Percentiles rank a stretch among this genome's conserved stretches.
Evolutionary conservation across 257 asterid species (phyloP).

Genomic region (Gentiana macrophylla): DNA sequence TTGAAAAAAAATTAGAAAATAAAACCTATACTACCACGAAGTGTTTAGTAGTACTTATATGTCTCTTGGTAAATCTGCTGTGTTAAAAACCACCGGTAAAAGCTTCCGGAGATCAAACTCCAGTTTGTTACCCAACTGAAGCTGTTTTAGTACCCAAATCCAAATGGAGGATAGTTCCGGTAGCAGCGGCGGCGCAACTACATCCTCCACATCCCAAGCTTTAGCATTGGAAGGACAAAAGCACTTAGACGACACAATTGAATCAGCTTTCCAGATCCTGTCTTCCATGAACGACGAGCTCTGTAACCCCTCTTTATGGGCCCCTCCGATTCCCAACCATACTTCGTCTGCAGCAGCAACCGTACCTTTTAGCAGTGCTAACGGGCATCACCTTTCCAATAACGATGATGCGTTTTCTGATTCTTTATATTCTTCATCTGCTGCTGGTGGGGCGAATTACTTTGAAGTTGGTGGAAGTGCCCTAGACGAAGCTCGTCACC

Average conservation of each 20-base stretch:
- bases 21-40: too few species aligned
- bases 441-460: slow-evolving; percentile 29
- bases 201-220: slow-evolving; percentile 30
- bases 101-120: too few species aligned
- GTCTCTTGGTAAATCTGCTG: too few species aligned
- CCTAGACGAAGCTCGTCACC: slow-evolving; percentile 73
- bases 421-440: slow-evolving; percentile 47
- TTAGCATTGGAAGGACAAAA: slow-evolving; percentile 57
- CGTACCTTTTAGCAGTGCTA: slow-evolving; percentile 5
- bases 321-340: slow-evolving; percentile 26
- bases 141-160: too few species aligned
- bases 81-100: too few species aligned
- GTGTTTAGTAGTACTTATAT: too few species aligned
- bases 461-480: slow-evolving; percentile 75
- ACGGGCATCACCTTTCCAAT: slow-evolving; percentile 23
- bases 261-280: slow-evolving; percentile 60
- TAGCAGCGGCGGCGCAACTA: neutral
- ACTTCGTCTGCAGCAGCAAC: slow-evolving; percentile 4
- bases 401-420: slow-evolving; percentile 55
- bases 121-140: too few species aligned
- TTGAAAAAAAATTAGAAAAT: too few species aligned
- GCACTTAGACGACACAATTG: slow-evolving; percentile 65
- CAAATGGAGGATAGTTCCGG: slow-evolving; percentile 1
- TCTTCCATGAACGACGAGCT: slow-evolving; percentile 89
- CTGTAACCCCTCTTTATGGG: slow-evolving; percentile 80